These are phyloP conservation scores for Hyparrhenia diplandra DNA, from an alignment of 176 grass and related monocot species.

Conservation along the genomic window DNA sequence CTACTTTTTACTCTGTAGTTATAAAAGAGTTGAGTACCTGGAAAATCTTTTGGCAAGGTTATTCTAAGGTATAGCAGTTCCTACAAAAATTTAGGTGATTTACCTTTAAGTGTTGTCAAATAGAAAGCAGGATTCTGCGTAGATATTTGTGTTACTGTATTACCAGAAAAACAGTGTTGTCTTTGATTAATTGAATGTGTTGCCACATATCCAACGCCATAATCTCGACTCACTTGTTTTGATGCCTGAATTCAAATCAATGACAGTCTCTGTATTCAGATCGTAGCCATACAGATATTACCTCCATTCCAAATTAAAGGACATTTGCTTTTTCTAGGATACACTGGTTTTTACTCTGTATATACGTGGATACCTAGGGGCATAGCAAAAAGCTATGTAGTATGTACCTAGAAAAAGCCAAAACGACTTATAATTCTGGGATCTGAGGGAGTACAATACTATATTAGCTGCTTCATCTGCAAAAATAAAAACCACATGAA, in stretches of 20 bases:
- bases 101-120: not conserved
- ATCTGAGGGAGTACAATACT: too few relatives aligned
- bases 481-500: not conserved
- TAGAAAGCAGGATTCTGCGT: not conserved
- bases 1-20: not conserved
- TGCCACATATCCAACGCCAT: not conserved
- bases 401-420: not conserved
- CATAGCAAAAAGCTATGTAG: not conserved
- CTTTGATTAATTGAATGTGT: not conserved
- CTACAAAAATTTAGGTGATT: not conserved
- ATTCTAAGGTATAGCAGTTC: not conserved
- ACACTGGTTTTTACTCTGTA: not conserved
- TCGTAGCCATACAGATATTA: not conserved
- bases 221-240: not conserved
- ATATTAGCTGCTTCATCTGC: not conserved
- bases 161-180: not conserved
- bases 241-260: not conserved
- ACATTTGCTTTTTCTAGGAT: not conserved
- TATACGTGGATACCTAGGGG: not conserved
- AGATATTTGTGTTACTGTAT: not conserved
- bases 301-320: not conserved
- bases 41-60: not conserved
- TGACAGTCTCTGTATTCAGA: not conserved
- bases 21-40: not conserved
- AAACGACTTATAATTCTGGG: too few relatives aligned